phyloP scores from a whole-genome alignment of 177 flowering plant species.

The Vitis hybrid region DNA sequence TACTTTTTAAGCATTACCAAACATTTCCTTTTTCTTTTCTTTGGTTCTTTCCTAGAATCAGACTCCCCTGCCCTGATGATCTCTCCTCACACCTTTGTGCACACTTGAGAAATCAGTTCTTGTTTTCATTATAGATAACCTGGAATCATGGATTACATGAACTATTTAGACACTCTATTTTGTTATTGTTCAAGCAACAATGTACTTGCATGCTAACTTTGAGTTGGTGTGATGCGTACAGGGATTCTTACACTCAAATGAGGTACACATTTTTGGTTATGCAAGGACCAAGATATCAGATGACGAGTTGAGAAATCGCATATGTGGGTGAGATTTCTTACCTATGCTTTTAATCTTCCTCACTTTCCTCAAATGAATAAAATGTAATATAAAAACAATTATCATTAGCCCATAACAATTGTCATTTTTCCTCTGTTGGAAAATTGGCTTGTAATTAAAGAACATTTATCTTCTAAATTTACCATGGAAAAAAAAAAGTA shows the following conservation, averaged over 20 bases:
- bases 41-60: too few species aligned
- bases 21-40: background rate
- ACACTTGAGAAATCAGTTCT: too few species aligned
- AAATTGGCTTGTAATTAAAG: background rate
- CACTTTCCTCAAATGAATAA: background rate
- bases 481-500: too few species aligned
- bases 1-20: background rate
- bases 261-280: conserved; percentile 97
- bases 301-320: conserved; percentile 72
- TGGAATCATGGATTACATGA: too few species aligned
- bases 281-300: conserved; percentile 87
- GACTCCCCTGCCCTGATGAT: too few species aligned
- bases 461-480: background rate
- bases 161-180: too few species aligned
- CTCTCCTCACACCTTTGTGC: too few species aligned
- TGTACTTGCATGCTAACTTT: conserved; percentile 9
- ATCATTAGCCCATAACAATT: background rate
- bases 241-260: conserved; percentile 78
- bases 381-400: background rate
- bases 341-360: background rate
- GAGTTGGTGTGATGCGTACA: conserved; percentile 22
- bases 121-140: too few species aligned
- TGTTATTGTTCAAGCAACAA: too few species aligned
- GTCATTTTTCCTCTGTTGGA: background rate
- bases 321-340: conserved; percentile 69